Evolutionary conservation across 495 filamentous ascomycete species (phyloP).

Genomic region (Hyphodiscus hymeniophilus): DNA sequence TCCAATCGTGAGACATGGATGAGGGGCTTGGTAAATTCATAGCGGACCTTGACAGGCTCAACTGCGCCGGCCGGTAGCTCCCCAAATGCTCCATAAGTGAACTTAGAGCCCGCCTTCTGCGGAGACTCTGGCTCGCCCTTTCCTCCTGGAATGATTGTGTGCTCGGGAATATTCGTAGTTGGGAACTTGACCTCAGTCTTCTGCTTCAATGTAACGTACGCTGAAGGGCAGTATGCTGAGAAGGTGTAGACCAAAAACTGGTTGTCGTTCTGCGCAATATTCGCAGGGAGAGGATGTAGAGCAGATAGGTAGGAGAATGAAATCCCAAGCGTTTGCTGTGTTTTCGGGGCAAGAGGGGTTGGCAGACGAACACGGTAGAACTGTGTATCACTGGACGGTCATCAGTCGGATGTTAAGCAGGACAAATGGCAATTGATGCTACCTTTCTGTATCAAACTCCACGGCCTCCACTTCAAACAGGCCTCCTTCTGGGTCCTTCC

Average conservation of each 20-base stretch:
- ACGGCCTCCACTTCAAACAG: constrained; percentile 61
- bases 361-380: constrained; percentile 80
- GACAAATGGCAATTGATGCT: constrained; percentile 3
- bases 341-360: constrained; percentile 60
- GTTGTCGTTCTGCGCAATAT: constrained; percentile 69
- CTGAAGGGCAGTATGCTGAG: constrained; percentile 72
- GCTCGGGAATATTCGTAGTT: constrained; percentile 69
- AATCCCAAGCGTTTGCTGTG: constrained; percentile 79
- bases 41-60: constrained; percentile 70
- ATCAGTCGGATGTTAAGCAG: constrained; percentile 4
- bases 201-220: constrained; percentile 79
- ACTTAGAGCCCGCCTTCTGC: constrained; percentile 71
- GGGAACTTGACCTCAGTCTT: constrained; percentile 95
- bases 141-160: constrained; percentile 59
- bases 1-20: constrained; percentile 67
- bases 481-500: constrained; percentile 62
- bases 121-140: constrained; percentile 59
- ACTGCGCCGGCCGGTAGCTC: constrained; percentile 64
- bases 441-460: constrained; percentile 58
- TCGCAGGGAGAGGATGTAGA: constrained; percentile 68
- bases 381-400: constrained; percentile 54
- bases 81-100: constrained; percentile 88
- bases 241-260: constrained; percentile 83
- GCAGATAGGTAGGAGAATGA: constrained; percentile 69
- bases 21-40: constrained; percentile 91